Base-by-base conservation (phyloP, 1,284 basidiomycete genomes). In the Ustilago crameri region DNA sequence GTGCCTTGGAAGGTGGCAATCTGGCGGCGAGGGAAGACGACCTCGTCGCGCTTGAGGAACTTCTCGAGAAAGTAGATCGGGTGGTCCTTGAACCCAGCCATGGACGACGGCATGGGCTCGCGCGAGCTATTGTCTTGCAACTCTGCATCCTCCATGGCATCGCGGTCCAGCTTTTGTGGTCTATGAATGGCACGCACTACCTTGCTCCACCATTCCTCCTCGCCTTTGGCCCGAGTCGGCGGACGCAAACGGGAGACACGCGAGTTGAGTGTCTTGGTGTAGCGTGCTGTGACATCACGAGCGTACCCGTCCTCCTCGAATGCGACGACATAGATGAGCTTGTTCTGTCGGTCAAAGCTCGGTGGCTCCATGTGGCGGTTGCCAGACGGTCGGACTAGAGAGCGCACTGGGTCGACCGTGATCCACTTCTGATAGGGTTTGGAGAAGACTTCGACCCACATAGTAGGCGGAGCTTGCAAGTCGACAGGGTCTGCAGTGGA, bases 381-480 rank as follows among this genome's bases (percentile, higher is more conserved):
- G 22, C 80, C 80, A 2, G 75, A 68, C 2, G 78, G 71, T 5
- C 65, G 50, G 5, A 82, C 64, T 14, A 88, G 86, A 57, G 88
- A 89, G 14, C 82, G 73, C 8, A 95, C 87, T 4, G 93, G 93
- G 83, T 99, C 96, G 41, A 98, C 90, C 0, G 93, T 91, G 18
- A 98, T 86, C 95, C 95, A 99, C 40, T 90, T 89, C 44, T 89
- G 90, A 84, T 97, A 94, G 1, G 94, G 90, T 18, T 92, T 90
- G 26, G 92, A 95, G 84, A 95, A 99, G 0, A 97, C 92, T 84
- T 98, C 96, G 1, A 92, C 93, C 96, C 95, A 99, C 84, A 95
- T 93, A 3, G 95, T 90, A 0, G 95, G 96, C 1, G 94, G 91
- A n/a, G 80, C 82, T 4, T 63, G 56, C 40, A 75, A 32, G 51